Base-by-base conservation (phyloP, 83 land plant genomes). In the Picea engelmannii region DNA sequence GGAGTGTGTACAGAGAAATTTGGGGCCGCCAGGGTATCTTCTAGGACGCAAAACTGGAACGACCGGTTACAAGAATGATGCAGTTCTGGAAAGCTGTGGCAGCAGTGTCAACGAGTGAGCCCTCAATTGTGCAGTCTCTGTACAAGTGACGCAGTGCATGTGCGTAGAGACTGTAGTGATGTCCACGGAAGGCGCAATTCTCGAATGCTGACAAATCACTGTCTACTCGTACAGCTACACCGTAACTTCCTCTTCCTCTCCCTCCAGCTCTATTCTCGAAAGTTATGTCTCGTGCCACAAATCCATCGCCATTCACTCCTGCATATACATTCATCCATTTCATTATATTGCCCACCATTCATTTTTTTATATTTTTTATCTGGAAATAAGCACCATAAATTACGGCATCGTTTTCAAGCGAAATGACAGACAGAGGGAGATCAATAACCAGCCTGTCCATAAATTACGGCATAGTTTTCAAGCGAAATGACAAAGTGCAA, bases 81-180 rank as follows among this genome's bases (percentile, higher is more conserved):
- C 88, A 86, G 68, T 61, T 20, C n/a, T 86, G 82, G 82, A 86
- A 83, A 13, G 83, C 79, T 31, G 87, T 82, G 1, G 88, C 88
- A 5, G 88, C 87, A 31, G 83, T 83, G 55, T 86, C 79, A 71
- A 86, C 86, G 24, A 86, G 76, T 5, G 88, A 79, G 58, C 88
- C 88, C 62, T 83, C 86, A 9, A 86, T 74, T 18, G 59, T 66
- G 69, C 88, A 86, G 11, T 69, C 47, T 20, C 21, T 55, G 66
- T 62, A 86, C 82, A 83, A 83, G 60, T 86, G 88, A 13, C 88
- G 86, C 2, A 78, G 81, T 21, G 82, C 67, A 58, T 83, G 88
- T 6, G 73, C 80, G 82, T 81, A 69, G 27, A 69, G n/a, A 12
- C 38, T 69, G 73, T 69, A 25, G 27, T 69, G 73, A n/a, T 25